These are phyloP conservation scores for Cyberlindnera euphorbiiphila DNA, from an alignment of 805 yeast species.

Conservation along the genomic window DNA sequence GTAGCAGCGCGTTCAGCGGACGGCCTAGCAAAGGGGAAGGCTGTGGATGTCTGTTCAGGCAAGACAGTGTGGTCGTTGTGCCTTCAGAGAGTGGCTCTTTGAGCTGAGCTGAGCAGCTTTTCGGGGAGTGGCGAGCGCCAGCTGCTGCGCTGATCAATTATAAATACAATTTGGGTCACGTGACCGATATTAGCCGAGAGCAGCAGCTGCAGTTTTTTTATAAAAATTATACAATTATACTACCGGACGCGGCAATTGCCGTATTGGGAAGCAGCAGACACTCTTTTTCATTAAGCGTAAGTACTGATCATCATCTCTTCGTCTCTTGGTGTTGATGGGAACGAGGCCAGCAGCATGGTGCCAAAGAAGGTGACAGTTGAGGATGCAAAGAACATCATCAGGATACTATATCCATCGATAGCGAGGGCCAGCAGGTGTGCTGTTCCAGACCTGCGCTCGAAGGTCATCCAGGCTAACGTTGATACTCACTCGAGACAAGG, in stretches of 20 bases:
- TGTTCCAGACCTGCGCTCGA: constrained; percentile 3
- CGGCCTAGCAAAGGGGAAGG: no score
- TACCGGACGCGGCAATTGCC: no score
- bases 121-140: constrained; percentile 3
- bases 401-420: constrained; percentile 40
- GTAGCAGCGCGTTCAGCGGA: not conserved
- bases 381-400: constrained; percentile 19
- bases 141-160: no score
- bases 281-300: no score
- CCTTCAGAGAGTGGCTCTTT: not conserved
- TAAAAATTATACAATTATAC: no score
- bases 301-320: no score
- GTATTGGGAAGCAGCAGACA: no score
- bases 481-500: constrained; percentile 15
- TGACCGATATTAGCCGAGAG: no score
- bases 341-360: not conserved
- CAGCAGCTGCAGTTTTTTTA: no score
- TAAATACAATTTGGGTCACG: no score
- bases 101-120: constrained; percentile 1
- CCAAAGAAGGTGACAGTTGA: constrained; percentile 5
- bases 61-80: not conserved
- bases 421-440: constrained; percentile 22
- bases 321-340: no score
- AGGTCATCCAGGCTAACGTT: constrained; percentile 2
- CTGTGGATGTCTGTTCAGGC: not conserved